Evolutionary conservation across 371 early-diverging fungal genomes (phyloP), one percentile per base, ranked within the genome.

Genomic region (Rhizomucor pusillus): DNA sequence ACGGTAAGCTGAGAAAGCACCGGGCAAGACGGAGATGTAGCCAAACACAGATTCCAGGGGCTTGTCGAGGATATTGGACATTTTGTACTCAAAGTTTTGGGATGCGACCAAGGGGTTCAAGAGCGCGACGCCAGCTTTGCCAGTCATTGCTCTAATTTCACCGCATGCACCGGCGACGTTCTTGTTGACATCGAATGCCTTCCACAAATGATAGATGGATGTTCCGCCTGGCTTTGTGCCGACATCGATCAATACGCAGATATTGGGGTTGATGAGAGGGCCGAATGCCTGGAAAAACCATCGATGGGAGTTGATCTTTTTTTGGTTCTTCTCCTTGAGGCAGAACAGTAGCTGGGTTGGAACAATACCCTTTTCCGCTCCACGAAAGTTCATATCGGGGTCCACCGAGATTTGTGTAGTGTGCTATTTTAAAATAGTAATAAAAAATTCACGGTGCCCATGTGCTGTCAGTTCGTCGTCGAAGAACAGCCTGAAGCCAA

Each of bases 271-370:
- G 54, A 97, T 66, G 50, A 94, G 60, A 16, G 85, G 84, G 16
- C 94, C 87, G 68, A 97, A 93, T 3, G 97, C 95, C 71, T 95
- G 93, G 71, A 97, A 96, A 83, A 95, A 94, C 97, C 97, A 97
- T 43, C 95, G 89, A 69, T 97, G 97, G 6, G 95, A 94, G 69
- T 97, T 97, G 75, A 97, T 92, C 77, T 94, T 90, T 60, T 92
- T 92, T 57, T 84, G 85, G 61, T 90, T 92, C 67, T 89, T 90
- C 75, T 94, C 93, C 78, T 97, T 97, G 45, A 97, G 81, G 62
- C 93, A 93, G 65, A 96, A 96, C 33, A 97, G 59, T 37, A 95
- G 86, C 70, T 97, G 97, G 44, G 90, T 83, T 12, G 97, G 97
- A 3, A 93, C 90, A 58, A 88, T 82, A 16, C 82, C 87, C 52